These are phyloP conservation scores for Boletus coccyginus DNA, from an alignment of 768 basidiomycete genomes.

Conservation along the genomic window DNA sequence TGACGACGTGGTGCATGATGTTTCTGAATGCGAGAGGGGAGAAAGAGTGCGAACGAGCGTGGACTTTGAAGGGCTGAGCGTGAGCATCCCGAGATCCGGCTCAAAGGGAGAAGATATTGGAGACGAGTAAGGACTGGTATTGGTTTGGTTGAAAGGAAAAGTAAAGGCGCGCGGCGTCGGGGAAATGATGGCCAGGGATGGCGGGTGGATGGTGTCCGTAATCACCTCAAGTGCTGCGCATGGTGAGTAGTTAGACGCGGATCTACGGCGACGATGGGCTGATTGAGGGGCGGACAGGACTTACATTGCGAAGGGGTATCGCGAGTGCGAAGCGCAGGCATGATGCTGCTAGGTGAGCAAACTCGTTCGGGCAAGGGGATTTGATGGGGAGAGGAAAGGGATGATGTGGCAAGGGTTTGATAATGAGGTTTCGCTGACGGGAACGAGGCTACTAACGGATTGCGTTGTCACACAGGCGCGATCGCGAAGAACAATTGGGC, in stretches of 20 bases:
- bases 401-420: slow-evolving; percentile 22
- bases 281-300: slow-evolving; percentile 12
- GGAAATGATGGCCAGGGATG: slow-evolving; percentile 53
- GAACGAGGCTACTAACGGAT: slow-evolving; percentile 45
- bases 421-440: slow-evolving; percentile 43
- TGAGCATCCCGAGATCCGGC: slow-evolving; percentile 53
- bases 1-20: slow-evolving; percentile 32
- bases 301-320: slow-evolving; percentile 59
- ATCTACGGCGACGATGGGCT: slow-evolving; percentile 1
- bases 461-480: slow-evolving; percentile 47
- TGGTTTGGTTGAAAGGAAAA: slow-evolving; percentile 38
- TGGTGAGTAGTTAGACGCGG: slow-evolving; percentile 15
- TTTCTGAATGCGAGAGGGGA: slow-evolving; percentile 34
- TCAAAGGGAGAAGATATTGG: slow-evolving; percentile 73
- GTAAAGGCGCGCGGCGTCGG: slow-evolving; percentile 57
- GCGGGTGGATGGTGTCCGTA: slow-evolving; percentile 57
- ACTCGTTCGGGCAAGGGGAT: slow-evolving; percentile 35
- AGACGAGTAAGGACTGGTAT: slow-evolving; percentile 61
- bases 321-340: slow-evolving; percentile 80
- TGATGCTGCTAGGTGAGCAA: slow-evolving; percentile 44
- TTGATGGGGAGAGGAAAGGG: slow-evolving; percentile 31
- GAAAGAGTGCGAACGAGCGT: slow-evolving; percentile 40
- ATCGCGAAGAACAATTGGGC: slow-evolving; percentile 59
- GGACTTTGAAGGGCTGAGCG: slow-evolving; percentile 42
- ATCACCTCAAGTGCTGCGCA: slow-evolving; percentile 70